Evolutionary conservation across 306 rosid genomes (phyloP).

Genomic region (Arachis hypogaea): DNA sequence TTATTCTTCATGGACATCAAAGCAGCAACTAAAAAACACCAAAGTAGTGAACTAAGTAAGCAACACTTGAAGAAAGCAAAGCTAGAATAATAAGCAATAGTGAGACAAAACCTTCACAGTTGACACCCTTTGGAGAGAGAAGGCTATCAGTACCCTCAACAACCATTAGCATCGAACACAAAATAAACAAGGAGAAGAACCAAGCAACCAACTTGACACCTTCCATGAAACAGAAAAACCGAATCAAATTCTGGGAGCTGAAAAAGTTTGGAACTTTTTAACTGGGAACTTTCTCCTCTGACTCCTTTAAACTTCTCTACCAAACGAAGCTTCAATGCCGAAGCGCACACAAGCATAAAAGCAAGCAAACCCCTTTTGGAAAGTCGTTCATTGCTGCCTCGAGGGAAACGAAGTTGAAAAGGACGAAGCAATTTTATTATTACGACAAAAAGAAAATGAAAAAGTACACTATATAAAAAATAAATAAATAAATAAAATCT

Average conservation of each 20-base stretch:
- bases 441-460: background rate
- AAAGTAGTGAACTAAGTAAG: slow-evolving; percentile 28
- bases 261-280: slow-evolving; percentile 48
- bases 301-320: background rate
- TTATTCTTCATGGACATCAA: slow-evolving; percentile 88
- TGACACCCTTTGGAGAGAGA: slow-evolving; percentile 96
- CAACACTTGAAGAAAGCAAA: background rate
- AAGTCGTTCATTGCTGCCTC: slow-evolving; percentile 40
- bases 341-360: slow-evolving; percentile 20
- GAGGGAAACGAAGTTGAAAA: slow-evolving; percentile 31
- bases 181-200: slow-evolving; percentile 47
- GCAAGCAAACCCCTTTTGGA: slow-evolving; percentile 37
- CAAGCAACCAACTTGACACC: slow-evolving; percentile 41
- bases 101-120: slow-evolving; percentile 70
- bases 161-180: slow-evolving; percentile 35
- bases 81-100: slow-evolving; percentile 1
- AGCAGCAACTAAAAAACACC: slow-evolving; percentile 72
- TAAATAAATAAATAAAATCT: too few species aligned
- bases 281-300: slow-evolving; percentile 31
- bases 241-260: slow-evolving; percentile 41
- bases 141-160: slow-evolving; percentile 59
- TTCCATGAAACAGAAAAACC: slow-evolving; percentile 41
- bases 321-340: background rate
- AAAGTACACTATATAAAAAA: background rate
- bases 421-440: background rate